Evolutionary conservation across 2,329 filamentous ascomycete genomes (phyloP), one percentile per base, ranked within the genome.

Genomic region (Dactylellina parvicollis): DNA sequence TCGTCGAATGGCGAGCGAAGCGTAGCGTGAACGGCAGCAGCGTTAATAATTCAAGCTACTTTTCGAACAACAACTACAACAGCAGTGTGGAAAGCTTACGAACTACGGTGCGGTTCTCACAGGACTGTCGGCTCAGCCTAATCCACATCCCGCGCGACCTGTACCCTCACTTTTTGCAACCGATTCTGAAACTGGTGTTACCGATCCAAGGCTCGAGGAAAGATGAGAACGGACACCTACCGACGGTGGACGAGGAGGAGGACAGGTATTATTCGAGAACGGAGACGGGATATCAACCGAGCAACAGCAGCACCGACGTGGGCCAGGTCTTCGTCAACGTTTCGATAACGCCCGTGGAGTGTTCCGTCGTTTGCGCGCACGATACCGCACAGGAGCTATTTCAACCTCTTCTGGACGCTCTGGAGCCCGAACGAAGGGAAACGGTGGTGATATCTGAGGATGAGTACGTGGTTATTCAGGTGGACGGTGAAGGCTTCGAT

Each of bases 291-390:
- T 73, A 73, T 61, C 69, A 52, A 55, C 67, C 65, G 49, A 42
- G 72, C 60, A 64, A 66, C 52, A 36, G 67, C 59, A 40, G 75
- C 47, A 12, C 65, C 32, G 24, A 70, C 60, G 30, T 60, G 9
- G 70, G 72, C 14, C 74, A 76, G 26, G 88, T 88, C 46, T 98
- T 99, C 81, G 86, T 97, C 80, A 98, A 98, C 80, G 88, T 99
- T 77, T 96, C 92, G 75, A 86, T 98, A 78, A 98, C 93, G 0
- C 92, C 92, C 0, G 87, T 96, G 62, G 95, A 97, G 81, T 96
- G 92, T 82, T 96, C 92, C 2, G 86, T 99, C 57, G 92, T 96
- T 60, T 98, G 94, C 79, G 90, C 94, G 75, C 87, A 87, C 70
- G 84, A 86, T 42, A 89, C 92, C 82, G 90, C 91, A 4, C 84